Percentiles rank a stretch among this genome's conserved stretches.
These are phyloP conservation scores for Fonsecaea multimorphosa DNA, from an alignment of 2,329 filamentous ascomycete genomes.

Conservation along the genomic window DNA sequence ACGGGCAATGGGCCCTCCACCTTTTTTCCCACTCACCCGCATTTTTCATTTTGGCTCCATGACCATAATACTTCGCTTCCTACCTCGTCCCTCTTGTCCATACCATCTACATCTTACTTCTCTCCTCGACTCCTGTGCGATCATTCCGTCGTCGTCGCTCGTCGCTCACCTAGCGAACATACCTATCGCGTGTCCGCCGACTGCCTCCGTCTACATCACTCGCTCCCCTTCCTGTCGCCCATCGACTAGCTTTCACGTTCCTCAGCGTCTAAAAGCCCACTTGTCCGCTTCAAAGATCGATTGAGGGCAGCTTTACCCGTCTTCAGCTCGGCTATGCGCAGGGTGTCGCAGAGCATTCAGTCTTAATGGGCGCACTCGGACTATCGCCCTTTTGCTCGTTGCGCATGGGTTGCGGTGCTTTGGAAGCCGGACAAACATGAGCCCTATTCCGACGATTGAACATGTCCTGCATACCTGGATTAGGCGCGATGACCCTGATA, in stretches of 20 bases:
- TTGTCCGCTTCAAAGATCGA: background rate
- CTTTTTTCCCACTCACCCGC: constrained; percentile 14
- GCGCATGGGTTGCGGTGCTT: constrained; percentile 12
- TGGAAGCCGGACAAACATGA: constrained; percentile 28
- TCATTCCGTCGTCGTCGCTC: background rate
- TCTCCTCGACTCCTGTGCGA: background rate
- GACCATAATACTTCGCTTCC: constrained; percentile 3
- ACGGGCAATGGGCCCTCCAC: background rate
- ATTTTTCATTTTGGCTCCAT: constrained; percentile 4
- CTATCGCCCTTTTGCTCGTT: background rate
- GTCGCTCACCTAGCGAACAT: background rate
- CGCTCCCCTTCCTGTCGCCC: background rate
- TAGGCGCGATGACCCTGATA: constrained; percentile 30
- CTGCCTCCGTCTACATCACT: background rate
- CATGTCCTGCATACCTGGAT: constrained; percentile 32
- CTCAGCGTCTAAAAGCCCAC: background rate
- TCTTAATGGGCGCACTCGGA: constrained; percentile 28
- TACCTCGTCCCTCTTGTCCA: background rate
- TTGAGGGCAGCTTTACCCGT: background rate
- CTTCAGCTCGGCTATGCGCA: constrained; percentile 18
- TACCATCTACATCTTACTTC: background rate
- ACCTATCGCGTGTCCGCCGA: background rate
- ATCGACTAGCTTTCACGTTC: background rate
- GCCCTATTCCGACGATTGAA: constrained; percentile 29
- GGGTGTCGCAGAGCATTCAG: constrained; percentile 1